Conservation (phyloP, 116 monocot genomes). For the Papilionanthe hybrid region DNA sequence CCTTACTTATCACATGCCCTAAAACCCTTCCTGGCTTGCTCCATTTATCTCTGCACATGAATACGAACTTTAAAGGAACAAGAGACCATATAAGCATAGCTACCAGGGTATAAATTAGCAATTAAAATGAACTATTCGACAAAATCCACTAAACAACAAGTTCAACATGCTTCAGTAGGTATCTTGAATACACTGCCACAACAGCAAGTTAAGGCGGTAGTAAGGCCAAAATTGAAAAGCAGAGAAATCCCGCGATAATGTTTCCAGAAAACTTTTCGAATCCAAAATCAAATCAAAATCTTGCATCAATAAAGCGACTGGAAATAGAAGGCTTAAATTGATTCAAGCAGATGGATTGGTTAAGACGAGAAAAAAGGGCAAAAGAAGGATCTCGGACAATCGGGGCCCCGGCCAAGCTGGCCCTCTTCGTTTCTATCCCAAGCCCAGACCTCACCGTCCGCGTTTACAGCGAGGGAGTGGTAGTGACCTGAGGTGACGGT, state of each 20-base stretch:
- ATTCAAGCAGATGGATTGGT: neutral
- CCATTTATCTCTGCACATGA: slow-evolving; percentile 50
- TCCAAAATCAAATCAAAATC: too few species aligned
- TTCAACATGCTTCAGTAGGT: neutral
- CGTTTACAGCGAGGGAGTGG: slow-evolving; percentile 75
- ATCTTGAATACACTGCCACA: too few species aligned
- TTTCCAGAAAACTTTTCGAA: too few species aligned
- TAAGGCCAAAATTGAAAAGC: too few species aligned
- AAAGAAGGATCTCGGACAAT: slow-evolving; percentile 34
- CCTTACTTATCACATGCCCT: slow-evolving; percentile 54
- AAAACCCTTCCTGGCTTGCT: slow-evolving; percentile 50
- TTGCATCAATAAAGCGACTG: neutral
- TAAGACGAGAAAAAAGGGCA: neutral
- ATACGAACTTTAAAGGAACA: slow-evolving; percentile 15
- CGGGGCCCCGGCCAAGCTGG: slow-evolving; percentile 60
- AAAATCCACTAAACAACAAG: neutral
- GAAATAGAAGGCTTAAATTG: neutral
- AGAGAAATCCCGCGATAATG: too few species aligned
- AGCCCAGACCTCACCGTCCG: slow-evolving; percentile 60
- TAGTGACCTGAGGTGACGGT: slow-evolving; percentile 66
- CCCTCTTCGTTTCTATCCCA: slow-evolving; percentile 85
- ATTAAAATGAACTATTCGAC: neutral
- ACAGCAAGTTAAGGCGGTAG: too few species aligned
- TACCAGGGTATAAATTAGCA: neutral
- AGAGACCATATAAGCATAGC: neutral